Conservation (phyloP, 2,329 filamentous ascomycete genomes). For the Pestalotiopsis fici region DNA sequence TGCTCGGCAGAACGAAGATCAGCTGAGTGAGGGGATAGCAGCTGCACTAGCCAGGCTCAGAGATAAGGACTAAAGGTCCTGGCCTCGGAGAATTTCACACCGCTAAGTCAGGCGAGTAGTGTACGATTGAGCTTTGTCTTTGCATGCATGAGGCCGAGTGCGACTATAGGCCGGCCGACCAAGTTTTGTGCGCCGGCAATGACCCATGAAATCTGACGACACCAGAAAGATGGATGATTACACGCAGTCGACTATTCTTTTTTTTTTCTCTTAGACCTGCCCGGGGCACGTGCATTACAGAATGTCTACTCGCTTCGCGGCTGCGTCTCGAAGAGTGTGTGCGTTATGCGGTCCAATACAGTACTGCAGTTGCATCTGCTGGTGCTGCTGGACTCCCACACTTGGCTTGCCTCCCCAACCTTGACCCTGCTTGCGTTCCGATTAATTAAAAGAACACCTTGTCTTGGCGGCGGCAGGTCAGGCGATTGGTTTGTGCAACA, state of each 20-base stretch:
- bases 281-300: background rate
- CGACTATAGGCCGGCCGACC: background rate
- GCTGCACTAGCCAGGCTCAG: slow-evolving; percentile 62
- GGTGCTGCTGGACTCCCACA: background rate
- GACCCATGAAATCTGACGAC: background rate
- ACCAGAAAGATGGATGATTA: background rate
- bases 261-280: background rate
- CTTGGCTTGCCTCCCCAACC: background rate
- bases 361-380: background rate
- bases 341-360: background rate
- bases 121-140: background rate
- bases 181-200: background rate
- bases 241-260: no score
- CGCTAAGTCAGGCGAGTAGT: background rate
- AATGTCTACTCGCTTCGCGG: background rate
- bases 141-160: slow-evolving; percentile 4
- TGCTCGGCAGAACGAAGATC: slow-evolving; percentile 33
- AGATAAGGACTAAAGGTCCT: slow-evolving; percentile 36
- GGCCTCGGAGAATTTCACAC: background rate
- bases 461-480: slow-evolving; percentile 5
- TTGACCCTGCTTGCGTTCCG: background rate
- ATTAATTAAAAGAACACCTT: background rate
- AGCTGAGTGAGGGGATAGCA: slow-evolving; percentile 59
- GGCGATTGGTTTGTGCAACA: slow-evolving; percentile 6
- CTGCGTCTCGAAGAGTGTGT: background rate